phyloP scores from a whole-genome alignment of 2,329 filamentous ascomycete species.

The Fusarium albidum region DNA sequence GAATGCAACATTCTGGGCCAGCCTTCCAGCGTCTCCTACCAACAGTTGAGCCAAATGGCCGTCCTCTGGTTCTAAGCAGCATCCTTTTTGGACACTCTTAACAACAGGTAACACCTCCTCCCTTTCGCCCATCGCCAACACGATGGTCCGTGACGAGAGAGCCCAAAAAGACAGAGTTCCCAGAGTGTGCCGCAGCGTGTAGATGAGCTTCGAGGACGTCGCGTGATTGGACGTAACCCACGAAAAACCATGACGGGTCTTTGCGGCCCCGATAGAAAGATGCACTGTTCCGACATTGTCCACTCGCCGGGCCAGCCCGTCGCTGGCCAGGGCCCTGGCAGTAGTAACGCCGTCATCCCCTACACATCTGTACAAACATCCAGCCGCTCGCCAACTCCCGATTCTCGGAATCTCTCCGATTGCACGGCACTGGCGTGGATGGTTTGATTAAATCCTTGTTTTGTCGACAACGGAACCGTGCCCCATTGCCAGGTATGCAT shows the following conservation, averaged over 20 bases:
- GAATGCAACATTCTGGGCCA: conserved; percentile 29
- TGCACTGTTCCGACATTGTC: conserved; percentile 21
- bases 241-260: conserved; percentile 9
- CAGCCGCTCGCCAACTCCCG: conserved; percentile 35
- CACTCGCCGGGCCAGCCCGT: conserved; percentile 26
- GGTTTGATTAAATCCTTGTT: conserved; percentile 32
- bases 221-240: conserved; percentile 18
- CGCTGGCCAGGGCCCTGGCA: conserved; percentile 1
- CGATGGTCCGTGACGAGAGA: conserved; percentile 25
- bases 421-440: conserved; percentile 30
- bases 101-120: conserved; percentile 26
- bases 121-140: conserved; percentile 21
- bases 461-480: conserved; percentile 35
- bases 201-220: conserved; percentile 20
- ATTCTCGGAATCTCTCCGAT: conserved; percentile 38
- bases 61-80: conserved; percentile 21
- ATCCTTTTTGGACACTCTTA: conserved; percentile 28
- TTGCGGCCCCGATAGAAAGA: conserved; percentile 26
- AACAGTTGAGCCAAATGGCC: conserved; percentile 41
- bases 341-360: conserved; percentile 24
- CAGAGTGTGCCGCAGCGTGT: conserved; percentile 16
- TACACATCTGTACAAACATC: conserved; percentile 40
- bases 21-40: conserved; percentile 34
- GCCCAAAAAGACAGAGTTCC: conserved; percentile 27
- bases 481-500: conserved; percentile 43